These are phyloP conservation scores for Colletotrichum trifolii DNA, from an alignment of 2,329 filamentous ascomycete species.

Conservation along the genomic window DNA sequence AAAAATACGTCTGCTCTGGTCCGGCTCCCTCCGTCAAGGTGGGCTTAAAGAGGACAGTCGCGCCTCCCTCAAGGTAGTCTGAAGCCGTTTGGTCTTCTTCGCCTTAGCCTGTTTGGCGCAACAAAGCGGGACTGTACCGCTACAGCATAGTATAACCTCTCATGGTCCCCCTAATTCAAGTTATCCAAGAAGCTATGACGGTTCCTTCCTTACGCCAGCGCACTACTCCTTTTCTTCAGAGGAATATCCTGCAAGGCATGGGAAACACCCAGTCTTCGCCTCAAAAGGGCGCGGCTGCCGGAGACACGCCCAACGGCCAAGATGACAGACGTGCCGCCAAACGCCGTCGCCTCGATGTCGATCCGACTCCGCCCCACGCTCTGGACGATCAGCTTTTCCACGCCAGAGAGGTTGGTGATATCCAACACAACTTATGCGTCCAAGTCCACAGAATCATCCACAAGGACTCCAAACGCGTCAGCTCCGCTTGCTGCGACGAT, in stretches of 20 bases:
- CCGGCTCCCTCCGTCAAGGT: slow-evolving; percentile 26
- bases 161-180: slow-evolving; percentile 45
- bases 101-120: slow-evolving; percentile 19
- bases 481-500: slow-evolving; percentile 42
- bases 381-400: slow-evolving; percentile 48
- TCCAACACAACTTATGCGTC: slow-evolving; percentile 59
- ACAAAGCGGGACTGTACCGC: slow-evolving; percentile 21
- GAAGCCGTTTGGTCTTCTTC: slow-evolving; percentile 12
- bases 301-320: slow-evolving; percentile 49
- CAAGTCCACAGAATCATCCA: slow-evolving; percentile 65
- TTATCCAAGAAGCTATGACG: slow-evolving; percentile 54
- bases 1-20: slow-evolving; percentile 12
- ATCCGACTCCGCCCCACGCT: slow-evolving; percentile 44
- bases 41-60: slow-evolving; percentile 21
- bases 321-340: slow-evolving; percentile 56
- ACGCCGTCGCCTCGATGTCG: slow-evolving; percentile 59
- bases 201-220: slow-evolving; percentile 58
- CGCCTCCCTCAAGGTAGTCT: slow-evolving; percentile 9
- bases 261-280: slow-evolving; percentile 55
- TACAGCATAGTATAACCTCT: slow-evolving; percentile 14
- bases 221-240: slow-evolving; percentile 64
- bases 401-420: slow-evolving; percentile 44
- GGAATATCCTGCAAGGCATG: slow-evolving; percentile 61
- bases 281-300: slow-evolving; percentile 47
- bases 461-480: slow-evolving; percentile 47